phyloP scores from a whole-genome alignment of 345 rosid genomes.

The Cardamine occulta region DNA sequence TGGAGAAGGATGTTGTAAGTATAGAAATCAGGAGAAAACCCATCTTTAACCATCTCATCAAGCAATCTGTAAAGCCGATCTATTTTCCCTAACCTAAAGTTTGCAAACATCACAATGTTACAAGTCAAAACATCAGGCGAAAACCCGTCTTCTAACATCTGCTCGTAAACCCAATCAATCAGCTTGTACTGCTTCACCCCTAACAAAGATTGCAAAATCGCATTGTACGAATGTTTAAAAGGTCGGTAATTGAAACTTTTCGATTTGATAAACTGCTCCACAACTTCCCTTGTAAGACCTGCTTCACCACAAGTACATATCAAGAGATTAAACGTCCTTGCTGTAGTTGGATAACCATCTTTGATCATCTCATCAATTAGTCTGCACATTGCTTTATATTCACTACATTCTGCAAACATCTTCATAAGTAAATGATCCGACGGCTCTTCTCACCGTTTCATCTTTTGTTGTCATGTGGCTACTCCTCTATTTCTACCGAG shows the following conservation, averaged over 20 bases:
- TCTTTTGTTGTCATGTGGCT: constrained; percentile 46
- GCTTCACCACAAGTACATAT: constrained; percentile 81
- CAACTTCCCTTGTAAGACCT: constrained; percentile 68
- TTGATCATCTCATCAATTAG: constrained; percentile 84
- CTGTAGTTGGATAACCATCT: constrained; percentile 74
- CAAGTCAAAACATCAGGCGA: constrained; percentile 71
- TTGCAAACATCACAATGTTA: constrained; percentile 72
- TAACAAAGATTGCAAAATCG: constrained; percentile 65
- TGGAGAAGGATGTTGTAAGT: constrained; percentile 86
- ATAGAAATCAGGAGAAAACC: constrained; percentile 74
- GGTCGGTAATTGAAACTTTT: constrained; percentile 81
- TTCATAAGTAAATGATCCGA: constrained; percentile 69
- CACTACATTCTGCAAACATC: constrained; percentile 75
- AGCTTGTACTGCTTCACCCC: constrained; percentile 65
- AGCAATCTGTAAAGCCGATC: constrained; percentile 66
- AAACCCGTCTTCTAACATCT: constrained; percentile 68
- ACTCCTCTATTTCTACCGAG: constrained; percentile 47
- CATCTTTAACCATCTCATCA: constrained; percentile 72
- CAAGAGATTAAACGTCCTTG: constrained; percentile 76
- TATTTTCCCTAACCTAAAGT: constrained; percentile 72
- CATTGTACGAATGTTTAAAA: constrained; percentile 77
- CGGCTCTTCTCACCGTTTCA: constrained; percentile 44
- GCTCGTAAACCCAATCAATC: constrained; percentile 86
- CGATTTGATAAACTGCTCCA: constrained; percentile 78
- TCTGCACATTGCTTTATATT: constrained; percentile 89